A percentile compares a stretch with the other conserved stretches of the same genome.
phyloP scores from a whole-genome alignment of 2,329 filamentous ascomycete genomes.

The Mariannaea sp. region DNA sequence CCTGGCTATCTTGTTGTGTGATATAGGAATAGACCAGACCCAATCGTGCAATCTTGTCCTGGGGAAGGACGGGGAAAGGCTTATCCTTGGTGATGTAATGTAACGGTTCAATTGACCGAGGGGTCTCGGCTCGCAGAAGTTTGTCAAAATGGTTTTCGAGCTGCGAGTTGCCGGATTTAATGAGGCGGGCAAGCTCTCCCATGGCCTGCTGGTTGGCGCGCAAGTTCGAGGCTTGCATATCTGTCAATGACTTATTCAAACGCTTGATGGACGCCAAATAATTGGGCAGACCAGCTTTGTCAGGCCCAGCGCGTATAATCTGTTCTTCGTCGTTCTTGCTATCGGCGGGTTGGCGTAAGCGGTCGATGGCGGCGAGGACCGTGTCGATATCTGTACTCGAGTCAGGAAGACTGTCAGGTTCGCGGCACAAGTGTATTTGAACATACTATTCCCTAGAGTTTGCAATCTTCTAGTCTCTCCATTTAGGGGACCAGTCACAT shows the following conservation, averaged over 20 bases:
- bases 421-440: neutral
- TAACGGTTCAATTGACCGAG: constrained; percentile 81
- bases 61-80: constrained; percentile 79
- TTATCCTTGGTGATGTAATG: constrained; percentile 90
- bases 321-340: constrained; percentile 90
- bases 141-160: constrained; percentile 84
- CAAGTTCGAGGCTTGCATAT: constrained; percentile 89
- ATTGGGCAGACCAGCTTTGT: constrained; percentile 77
- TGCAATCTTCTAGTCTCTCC: constrained; percentile 91
- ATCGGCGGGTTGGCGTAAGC: constrained; percentile 86
- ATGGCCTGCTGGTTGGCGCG: constrained; percentile 91
- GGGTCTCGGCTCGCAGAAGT: constrained; percentile 74
- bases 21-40: constrained; percentile 80
- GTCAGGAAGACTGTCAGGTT: constrained; percentile 20
- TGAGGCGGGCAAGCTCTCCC: constrained; percentile 74
- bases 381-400: constrained; percentile 73
- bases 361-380: constrained; percentile 84
- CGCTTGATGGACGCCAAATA: constrained; percentile 91
- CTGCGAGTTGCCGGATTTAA: constrained; percentile 79
- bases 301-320: constrained; percentile 86
- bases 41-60: constrained; percentile 76
- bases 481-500: constrained; percentile 90
- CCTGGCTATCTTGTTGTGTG: constrained; percentile 57
- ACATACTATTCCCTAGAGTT: constrained; percentile 75
- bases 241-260: constrained; percentile 79